A percentile compares a stretch with the other conserved stretches of the same genome.
These are phyloP conservation scores for Ustilago xerochloae DNA, from an alignment of 1,284 basidiomycete species.

Conservation along the genomic window DNA sequence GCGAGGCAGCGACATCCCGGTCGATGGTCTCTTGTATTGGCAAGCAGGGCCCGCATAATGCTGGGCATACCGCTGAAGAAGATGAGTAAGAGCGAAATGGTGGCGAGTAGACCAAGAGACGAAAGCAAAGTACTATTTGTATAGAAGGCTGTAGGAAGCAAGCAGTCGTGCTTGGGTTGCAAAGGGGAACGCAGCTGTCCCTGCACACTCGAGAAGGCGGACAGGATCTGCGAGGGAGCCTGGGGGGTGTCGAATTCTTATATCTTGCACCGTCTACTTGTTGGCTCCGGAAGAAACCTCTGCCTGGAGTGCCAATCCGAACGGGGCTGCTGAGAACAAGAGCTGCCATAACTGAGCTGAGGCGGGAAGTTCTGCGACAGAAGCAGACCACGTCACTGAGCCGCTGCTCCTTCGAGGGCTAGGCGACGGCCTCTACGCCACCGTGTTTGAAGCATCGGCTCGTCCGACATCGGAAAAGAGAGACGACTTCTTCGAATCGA, in stretches of 20 bases:
- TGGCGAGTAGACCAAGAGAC: no score
- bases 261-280: not conserved
- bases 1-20: not conserved
- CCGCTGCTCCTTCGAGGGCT: not conserved
- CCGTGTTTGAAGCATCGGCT: not conserved
- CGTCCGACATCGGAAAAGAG: slow-evolving; percentile 1
- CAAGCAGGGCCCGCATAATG: no score
- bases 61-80: no score
- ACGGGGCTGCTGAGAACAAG: not conserved
- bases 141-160: no score
- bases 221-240: no score
- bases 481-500: not conserved
- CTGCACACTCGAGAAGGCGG: no score
- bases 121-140: no score
- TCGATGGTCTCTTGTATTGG: no score
- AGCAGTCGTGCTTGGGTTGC: no score
- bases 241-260: no score
- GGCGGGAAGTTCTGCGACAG: not conserved
- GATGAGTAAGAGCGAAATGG: no score
- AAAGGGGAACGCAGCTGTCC: not conserved
- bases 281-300: not conserved
- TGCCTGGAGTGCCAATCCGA: not conserved
- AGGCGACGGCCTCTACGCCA: not conserved
- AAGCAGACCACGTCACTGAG: not conserved
- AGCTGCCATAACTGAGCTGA: not conserved